Evolutionary conservation across 805 yeast genomes (phyloP), one percentile per base, ranked within the genome.

Genomic region (Lipomyces spencermartinsiae): DNA sequence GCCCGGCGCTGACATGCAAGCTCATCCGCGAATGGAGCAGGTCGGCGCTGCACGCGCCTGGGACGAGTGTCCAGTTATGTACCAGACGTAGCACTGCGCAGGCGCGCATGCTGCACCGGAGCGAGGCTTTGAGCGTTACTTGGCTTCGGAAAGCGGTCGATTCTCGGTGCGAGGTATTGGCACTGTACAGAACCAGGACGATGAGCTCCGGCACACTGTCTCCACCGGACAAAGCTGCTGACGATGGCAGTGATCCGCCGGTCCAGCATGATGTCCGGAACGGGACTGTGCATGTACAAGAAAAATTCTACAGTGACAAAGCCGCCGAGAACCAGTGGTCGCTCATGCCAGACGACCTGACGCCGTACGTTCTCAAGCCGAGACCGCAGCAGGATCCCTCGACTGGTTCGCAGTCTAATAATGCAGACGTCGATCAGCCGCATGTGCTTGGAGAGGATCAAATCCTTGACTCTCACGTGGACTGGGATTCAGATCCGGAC

Each of bases 1-100:
- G 68, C 33, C 54, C 62, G 53, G 62, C 59, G 54, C 56, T 65
- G n/a, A 51, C 68, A n/a, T 61, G 62, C 62, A 57, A 33, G 37
- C 37, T 61, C 62, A 61, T 57, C 49, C 64, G 68, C 54, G 62
- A 35, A 25, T 57, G 46, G 62, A 57, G 64, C 62, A 55, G 64
- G 49, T 46, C 59, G 39, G 64, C 64, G 4, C 19, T 57, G 55
- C 51, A 16, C 10, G 64, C 49, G 31, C 56, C 68, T 34, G 29
- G 9, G 29, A 1, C 34, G 25, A 4, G 29, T 12, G 34, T 31
- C 12, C 56, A 25, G 34, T 16, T 3, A 25, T 53, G 56, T 12
- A n/a, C 34, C 56, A 25, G 56, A 14, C 56, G 56, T 14, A 14
- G 8, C 19, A 25, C 10, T 53, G 25, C 22, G 9, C 8, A 4